Base-by-base conservation (phyloP, 768 basidiomycete species). In the Psilocybe sp. region DNA sequence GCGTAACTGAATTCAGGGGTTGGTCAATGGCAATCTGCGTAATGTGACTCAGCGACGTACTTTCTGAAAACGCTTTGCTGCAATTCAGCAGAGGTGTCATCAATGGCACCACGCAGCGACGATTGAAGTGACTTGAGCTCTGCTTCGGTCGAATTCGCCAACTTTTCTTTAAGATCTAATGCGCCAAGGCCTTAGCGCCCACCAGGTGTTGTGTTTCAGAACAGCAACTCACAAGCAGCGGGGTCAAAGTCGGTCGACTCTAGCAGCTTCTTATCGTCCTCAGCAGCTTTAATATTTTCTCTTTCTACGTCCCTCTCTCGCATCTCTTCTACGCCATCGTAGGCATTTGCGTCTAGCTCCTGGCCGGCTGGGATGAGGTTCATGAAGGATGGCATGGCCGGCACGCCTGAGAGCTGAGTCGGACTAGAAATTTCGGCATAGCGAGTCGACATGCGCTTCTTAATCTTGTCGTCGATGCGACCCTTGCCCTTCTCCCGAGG, bases 1-100 rank as follows among this genome's bases (percentile, higher is more conserved):
- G 94, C 90, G 63, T 98, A 98, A 69, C 96, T 98, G 60, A 16
- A 38, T 23, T 28, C 16, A 41, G 47, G 39, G 49, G 40, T 52
- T 16, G 59, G 43, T 46, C 20, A 28, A 47, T 23, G 38, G 40
- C 33, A 6, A 28, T 9, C 39, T n/a, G 4, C 15, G 41, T n/a
- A 18, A 41, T 11, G 34, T 38, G 15, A 20, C 46, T 16, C n/a
- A 9, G 37, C 19, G 39, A 52, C 69, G 44, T 57, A 89, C 93
- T 97, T 93, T 72, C 95, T 91, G 76, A 97, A 97, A 0, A 98
- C 95, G 60, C 87, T 97, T 54, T 80, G 80, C 70, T 97, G 93
- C 33, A 99, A 69, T 53, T 96, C 90, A 5, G 81, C 70, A 2
- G 86, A 81, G 2, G 89, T 89, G 42, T 84, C 84, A 51, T 84